Evolutionary conservation across 345 rosid genomes (phyloP).

Genomic region (Laguncularia racemosa): DNA sequence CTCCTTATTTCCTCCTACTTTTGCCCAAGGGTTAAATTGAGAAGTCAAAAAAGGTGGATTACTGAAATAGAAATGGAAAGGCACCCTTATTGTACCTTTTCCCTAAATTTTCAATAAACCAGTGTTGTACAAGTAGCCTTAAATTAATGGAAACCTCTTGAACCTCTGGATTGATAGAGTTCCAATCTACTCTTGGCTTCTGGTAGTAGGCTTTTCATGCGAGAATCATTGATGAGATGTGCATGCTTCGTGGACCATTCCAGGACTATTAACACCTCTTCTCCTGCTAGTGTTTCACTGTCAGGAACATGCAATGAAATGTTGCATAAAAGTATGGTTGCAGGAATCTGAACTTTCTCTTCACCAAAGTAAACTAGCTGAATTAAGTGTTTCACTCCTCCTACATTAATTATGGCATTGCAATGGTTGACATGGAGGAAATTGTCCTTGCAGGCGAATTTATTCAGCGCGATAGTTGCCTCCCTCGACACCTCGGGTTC

Average conservation of each 20-base stretch:
- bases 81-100: too few relatives aligned
- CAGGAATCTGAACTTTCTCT: constrained; percentile 53
- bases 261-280: constrained; percentile 61
- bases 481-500: constrained; percentile 53
- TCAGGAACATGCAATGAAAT: constrained; percentile 44
- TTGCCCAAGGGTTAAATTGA: too few relatives aligned
- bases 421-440: constrained; percentile 52
- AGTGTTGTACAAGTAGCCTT: too few relatives aligned
- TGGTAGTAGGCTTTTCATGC: constrained; percentile 38
- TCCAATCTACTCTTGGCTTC: constrained; percentile 67
- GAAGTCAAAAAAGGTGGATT: too few relatives aligned
- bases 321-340: constrained; percentile 44
- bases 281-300: constrained; percentile 56
- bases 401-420: constrained; percentile 44
- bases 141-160: constrained; percentile 43
- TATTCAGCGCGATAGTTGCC: constrained; percentile 48
- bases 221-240: constrained; percentile 36
- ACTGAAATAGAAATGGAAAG: too few relatives aligned
- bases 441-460: constrained; percentile 52
- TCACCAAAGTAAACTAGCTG: constrained; percentile 59
- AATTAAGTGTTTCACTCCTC: constrained; percentile 56
- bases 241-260: constrained; percentile 74
- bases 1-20: too few relatives aligned
- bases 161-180: constrained; percentile 70
- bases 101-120: too few relatives aligned